Percentiles rank a stretch among this genome's conserved stretches.
These are phyloP conservation scores for Linum usitatissimum DNA, from an alignment of 345 rosid genomes.

Conservation along the genomic window DNA sequence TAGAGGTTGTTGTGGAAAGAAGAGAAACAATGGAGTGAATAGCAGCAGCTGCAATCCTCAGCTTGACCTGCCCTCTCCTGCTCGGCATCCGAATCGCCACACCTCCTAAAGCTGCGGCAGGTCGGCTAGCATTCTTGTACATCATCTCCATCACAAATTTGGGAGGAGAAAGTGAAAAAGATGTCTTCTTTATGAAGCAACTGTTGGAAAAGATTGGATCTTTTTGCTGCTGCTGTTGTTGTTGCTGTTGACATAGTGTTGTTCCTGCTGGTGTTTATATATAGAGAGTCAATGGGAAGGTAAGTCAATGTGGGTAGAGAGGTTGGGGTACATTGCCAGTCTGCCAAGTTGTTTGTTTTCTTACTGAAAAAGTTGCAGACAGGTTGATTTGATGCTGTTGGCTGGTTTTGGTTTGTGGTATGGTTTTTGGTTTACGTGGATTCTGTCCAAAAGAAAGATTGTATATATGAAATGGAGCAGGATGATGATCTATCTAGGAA, in stretches of 20 bases:
- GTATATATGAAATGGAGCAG: no score
- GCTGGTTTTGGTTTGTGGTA: neutral
- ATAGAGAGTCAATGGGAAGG: neutral
- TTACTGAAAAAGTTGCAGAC: neutral
- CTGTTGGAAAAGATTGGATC: neutral
- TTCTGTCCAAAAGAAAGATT: neutral
- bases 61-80: neutral
- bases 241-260: neutral
- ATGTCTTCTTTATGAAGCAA: no score
- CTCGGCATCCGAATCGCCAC: neutral
- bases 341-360: neutral
- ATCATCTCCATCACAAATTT: neutral
- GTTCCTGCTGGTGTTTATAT: neutral
- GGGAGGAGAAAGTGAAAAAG: neutral
- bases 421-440: neutral
- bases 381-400: neutral
- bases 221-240: neutral
- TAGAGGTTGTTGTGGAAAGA: neutral
- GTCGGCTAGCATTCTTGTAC: neutral
- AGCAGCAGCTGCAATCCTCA: conserved; percentile 1
- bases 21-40: neutral
- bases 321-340: neutral
- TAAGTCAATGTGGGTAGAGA: neutral
- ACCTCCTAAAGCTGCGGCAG: neutral
- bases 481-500: neutral